These are phyloP conservation scores for Ceratobasidium sp. DNA, from an alignment of 1,284 basidiomycete genomes.

Conservation along the genomic window DNA sequence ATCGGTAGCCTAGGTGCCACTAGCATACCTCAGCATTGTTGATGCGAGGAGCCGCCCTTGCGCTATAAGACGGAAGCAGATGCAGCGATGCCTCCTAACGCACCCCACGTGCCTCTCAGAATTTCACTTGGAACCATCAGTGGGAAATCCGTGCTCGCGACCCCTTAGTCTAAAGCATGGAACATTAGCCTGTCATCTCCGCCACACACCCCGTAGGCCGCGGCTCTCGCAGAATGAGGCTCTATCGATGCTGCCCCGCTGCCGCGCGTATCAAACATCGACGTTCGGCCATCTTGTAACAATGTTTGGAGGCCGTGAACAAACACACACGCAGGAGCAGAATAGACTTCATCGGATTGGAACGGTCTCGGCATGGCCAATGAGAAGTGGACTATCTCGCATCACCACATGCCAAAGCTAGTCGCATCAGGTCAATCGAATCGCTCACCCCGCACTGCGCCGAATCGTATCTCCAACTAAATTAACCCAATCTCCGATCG, in stretches of 20 bases:
- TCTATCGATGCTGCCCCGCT: conserved; percentile 27
- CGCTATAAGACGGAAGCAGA: conserved; percentile 30
- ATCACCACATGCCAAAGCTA: conserved; percentile 21
- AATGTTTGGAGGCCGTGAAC: not conserved
- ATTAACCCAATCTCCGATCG: not conserved
- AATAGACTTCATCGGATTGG: conserved; percentile 30
- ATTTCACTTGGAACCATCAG: conserved; percentile 5
- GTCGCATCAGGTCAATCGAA: conserved; percentile 17
- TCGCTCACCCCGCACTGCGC: not conserved
- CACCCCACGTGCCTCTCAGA: conserved; percentile 38
- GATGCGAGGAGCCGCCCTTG: conserved; percentile 18
- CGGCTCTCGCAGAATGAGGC: not conserved
- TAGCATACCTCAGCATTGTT: conserved; percentile 22
- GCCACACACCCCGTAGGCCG: not conserved
- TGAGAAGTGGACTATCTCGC: conserved; percentile 1
- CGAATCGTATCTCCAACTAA: conserved; percentile 1
- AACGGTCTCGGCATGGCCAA: conserved; percentile 22
- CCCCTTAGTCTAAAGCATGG: conserved; percentile 5
- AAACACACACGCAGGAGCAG: not conserved
- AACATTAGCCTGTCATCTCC: conserved; percentile 9
- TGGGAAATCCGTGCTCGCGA: conserved; percentile 12
- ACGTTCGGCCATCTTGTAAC: not conserved
- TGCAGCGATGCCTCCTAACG: not conserved
- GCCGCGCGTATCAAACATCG: conserved; percentile 31
- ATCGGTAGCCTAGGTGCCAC: conserved; percentile 7